Evolutionary conservation across 2,329 filamentous ascomycete genomes (phyloP).

Genomic region (Calonectria naviculata): DNA sequence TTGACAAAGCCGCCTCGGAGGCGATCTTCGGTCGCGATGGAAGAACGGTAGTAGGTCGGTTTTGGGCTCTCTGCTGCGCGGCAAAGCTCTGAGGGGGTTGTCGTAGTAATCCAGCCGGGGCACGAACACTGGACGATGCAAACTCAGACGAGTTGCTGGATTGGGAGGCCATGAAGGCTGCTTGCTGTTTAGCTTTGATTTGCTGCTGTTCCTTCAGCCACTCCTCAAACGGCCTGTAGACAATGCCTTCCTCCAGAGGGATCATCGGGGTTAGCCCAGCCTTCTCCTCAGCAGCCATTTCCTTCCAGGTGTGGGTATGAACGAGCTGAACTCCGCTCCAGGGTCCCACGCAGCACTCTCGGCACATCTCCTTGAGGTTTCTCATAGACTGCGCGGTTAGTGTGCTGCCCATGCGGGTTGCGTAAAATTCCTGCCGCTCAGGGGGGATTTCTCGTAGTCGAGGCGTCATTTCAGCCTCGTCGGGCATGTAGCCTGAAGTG

Average conservation of each 20-base stretch:
- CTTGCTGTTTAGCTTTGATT: constrained; percentile 46
- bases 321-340: constrained; percentile 59
- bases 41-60: constrained; percentile 51
- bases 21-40: constrained; percentile 39
- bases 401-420: constrained; percentile 56
- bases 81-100: constrained; percentile 73
- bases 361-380: constrained; percentile 68
- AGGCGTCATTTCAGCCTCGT: constrained; percentile 66
- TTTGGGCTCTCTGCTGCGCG: constrained; percentile 71
- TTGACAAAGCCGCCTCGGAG: constrained; percentile 34
- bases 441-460: constrained; percentile 69
- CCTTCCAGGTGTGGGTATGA: constrained; percentile 70
- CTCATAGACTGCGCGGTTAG: constrained; percentile 58
- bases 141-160: constrained; percentile 47
- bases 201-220: constrained; percentile 65
- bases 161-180: constrained; percentile 43
- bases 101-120: constrained; percentile 57
- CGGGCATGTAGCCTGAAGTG: constrained; percentile 78
- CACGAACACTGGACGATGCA: constrained; percentile 46
- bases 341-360: constrained; percentile 68
- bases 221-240: constrained; percentile 74
- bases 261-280: constrained; percentile 72
- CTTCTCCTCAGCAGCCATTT: constrained; percentile 76
- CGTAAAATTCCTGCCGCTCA: constrained; percentile 68
- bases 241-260: constrained; percentile 69